Evolutionary conservation across 495 filamentous ascomycete species (phyloP).

Genomic region (Stereocaulon alpinum): DNA sequence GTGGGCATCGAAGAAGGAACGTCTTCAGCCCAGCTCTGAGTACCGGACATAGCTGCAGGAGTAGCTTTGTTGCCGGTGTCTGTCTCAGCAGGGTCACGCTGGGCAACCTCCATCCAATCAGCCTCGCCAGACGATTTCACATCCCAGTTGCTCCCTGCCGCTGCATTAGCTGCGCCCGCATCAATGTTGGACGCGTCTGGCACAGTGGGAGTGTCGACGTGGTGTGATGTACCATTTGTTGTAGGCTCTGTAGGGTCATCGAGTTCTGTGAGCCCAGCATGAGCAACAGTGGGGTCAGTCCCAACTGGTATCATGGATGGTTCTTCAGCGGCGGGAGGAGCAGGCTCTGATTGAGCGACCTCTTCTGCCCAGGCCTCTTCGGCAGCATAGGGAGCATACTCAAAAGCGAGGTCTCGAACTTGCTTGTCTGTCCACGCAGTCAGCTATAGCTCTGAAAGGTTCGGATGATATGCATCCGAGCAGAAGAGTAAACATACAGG

Average conservation of each 20-base stretch:
- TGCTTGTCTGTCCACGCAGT: conserved; percentile 29
- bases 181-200: conserved; percentile 39
- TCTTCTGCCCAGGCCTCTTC: conserved; percentile 38
- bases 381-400: conserved; percentile 37
- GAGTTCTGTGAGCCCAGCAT: conserved; percentile 69
- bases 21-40: conserved; percentile 62
- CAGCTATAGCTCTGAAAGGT: conserved; percentile 25
- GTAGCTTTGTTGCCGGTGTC: conserved; percentile 55
- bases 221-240: conserved; percentile 30
- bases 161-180: conserved; percentile 54
- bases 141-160: conserved; percentile 63
- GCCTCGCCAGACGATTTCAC: conserved; percentile 44
- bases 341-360: conserved; percentile 34
- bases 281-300: conserved; percentile 66
- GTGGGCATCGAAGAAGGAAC: conserved; percentile 31
- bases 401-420: conserved; percentile 35
- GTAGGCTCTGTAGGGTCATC: conserved; percentile 26
- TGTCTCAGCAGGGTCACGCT: conserved; percentile 60
- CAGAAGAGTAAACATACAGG: conserved; percentile 50
- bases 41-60: conserved; percentile 42
- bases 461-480: neutral
- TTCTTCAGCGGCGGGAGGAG: conserved; percentile 31
- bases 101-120: conserved; percentile 65
- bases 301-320: conserved; percentile 27
- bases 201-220: conserved; percentile 39